Evolutionary conservation across 257 asterid species (phyloP), one percentile per base, ranked within the genome.

Genomic region (Gentiana straminea): DNA sequence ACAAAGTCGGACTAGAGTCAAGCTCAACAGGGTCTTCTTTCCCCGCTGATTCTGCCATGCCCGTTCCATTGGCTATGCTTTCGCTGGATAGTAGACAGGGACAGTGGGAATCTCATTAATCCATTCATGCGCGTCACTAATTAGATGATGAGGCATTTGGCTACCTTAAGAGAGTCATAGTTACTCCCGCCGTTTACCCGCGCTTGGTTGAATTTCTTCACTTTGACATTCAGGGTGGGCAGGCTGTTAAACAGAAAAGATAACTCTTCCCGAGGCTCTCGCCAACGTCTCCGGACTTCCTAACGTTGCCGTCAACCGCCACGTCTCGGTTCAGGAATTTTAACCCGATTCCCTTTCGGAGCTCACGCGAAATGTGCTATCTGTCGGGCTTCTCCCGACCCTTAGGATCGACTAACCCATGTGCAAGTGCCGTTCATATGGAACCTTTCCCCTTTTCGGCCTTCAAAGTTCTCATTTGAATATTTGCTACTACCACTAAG

Each of bases 1-100:
- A 74, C 66, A 77, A 73, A 66, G 79, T 70, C 64, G 60, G 68
- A 70, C 83, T 76, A 76, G 83, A 76, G 81, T 82, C 79, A 75
- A 77, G 76, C 84, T 77, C 79, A 79, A 79, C 73, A 77, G 45
- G 45, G 45, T 41, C 45, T 41, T 41, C 45, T 41, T 41, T 41
- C 45, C 45, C 45, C 45, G 75, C 71, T 73, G n/a, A n/a, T n/a
- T n/a, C n/a, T n/a, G n/a, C n/a, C n/a, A n/a, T n/a, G n/a, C n/a
- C n/a, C n/a, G n/a, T n/a, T n/a, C n/a, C n/a, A n/a, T n/a, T n/a
- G n/a, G n/a, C n/a, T n/a, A n/a, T n/a, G n/a, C n/a, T n/a, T n/a
- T n/a, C n/a, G n/a, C n/a, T n/a, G n/a, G n/a, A n/a, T n/a, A n/a
- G n/a, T n/a, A n/a, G n/a, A n/a, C n/a, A n/a, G n/a, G n/a, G n/a